Base-by-base conservation (phyloP, 768 basidiomycete species). In the Rhodotorula diobovata region DNA sequence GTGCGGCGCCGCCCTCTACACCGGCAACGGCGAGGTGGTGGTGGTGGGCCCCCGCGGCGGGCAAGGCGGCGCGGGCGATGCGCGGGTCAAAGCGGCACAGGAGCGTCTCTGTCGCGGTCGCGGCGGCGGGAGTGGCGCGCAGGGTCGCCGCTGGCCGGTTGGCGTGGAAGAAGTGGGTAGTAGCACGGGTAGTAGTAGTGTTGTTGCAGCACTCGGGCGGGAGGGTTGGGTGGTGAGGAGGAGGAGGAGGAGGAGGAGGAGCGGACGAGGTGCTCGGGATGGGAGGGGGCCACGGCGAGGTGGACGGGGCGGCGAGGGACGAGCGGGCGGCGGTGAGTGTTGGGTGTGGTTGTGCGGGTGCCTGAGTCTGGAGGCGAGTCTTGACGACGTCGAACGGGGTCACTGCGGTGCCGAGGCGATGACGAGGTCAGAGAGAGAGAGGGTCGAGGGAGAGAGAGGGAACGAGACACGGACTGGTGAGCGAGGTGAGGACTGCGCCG, bases 301-400 rank as follows among this genome's bases (percentile, higher is more conserved):
- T 68, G 43, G n/a, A 21, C 23, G 41, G 1, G 37, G 21, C 25
- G 10, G 30, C 0, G 61, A 37, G 35, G 28, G 50, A 0, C 56
- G 48, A 4, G 55, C 34, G 25, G 46, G 57, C 43, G 39, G n/a
- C 20, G 20, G 74, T 48, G 68, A 68, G 68, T 53, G 84, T 82
- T n/a, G 88, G 88, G 79, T 66, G n/a, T 72, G 63, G 32, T 66
- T 2, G 72, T 60, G 32, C 79, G 72, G 63, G 67, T 73, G 53
- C 71, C 76, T 90, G 93, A 0, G 65, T 98, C 80, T 99, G 96
- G 28, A 99, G 83, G 39, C 96, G 87, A 21, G 95, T 98, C 81
- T 98, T 98, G 76, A 98, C 85, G 65, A 99, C 93, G 81, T 99
- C 96, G 80, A 99, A 99, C 7, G 96, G 96, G 6, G 95, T 98